A percentile compares a stretch with the other conserved stretches of the same genome.
These are phyloP conservation scores for Cunninghamia lanceolata DNA, from an alignment of 75 land plant genomes.

Conservation along the genomic window DNA sequence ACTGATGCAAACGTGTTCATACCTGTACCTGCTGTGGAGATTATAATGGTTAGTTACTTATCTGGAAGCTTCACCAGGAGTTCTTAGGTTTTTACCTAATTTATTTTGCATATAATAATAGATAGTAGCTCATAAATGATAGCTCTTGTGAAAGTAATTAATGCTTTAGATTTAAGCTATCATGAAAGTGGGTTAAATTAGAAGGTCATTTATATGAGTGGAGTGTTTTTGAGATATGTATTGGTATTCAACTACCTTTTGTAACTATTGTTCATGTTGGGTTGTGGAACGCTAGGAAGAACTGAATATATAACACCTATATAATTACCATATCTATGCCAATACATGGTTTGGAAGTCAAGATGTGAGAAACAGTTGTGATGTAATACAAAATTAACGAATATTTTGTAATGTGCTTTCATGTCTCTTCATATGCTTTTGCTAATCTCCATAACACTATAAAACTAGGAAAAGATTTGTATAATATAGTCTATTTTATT, in stretches of 20 bases:
- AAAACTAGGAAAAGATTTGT: neutral
- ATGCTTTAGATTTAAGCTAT: neutral
- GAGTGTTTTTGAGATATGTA: neutral
- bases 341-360: neutral
- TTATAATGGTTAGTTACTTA: conserved; percentile 26
- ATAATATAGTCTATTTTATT: no score
- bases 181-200: neutral
- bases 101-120: neutral
- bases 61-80: neutral
- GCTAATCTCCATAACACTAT: no score
- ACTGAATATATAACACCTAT: no score
- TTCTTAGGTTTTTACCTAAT: no score
- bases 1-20: conserved; percentile 52
- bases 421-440: no score
- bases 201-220: no score
- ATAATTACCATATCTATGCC: neutral
- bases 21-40: conserved; percentile 60
- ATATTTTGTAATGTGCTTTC: no score
- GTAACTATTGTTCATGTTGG: no score
- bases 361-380: neutral
- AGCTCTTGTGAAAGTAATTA: neutral
- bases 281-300: neutral
- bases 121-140: no score
- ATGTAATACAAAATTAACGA: neutral
- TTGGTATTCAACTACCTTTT: neutral